Base-by-base conservation (phyloP, 306 rosid species). In the Sicyos edulis region DNA sequence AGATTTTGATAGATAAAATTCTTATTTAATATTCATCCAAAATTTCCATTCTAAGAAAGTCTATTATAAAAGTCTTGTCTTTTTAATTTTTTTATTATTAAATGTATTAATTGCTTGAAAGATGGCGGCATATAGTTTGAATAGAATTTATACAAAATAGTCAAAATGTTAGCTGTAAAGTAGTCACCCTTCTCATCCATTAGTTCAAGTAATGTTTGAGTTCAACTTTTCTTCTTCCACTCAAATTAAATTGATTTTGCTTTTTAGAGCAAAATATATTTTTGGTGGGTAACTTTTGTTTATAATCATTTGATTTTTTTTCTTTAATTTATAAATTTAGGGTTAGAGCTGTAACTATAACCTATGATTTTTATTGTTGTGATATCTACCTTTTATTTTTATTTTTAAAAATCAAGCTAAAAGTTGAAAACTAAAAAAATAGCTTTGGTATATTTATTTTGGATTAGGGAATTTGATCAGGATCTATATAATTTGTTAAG, bases 81-180 rank as follows among this genome's bases (percentile, higher is more conserved):
- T 13, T 29, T 59, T n/a, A 24, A 14, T 59, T 21, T 22, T 22
- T 5, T 5, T 5, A 58, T 40, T 40, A 58, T 24, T 12, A 58
- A 24, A 55, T 20, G 10, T 26, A 29, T 59, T 29, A 13, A 59
- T 59, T 59, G 3, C 66, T 59, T 29, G 66, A 19, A 26, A 14
- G 26, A 57, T 59, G 17, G 44, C 20, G 26, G 32, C 66, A 22
- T 45, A 45, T 26, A 3, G 44, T 59, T 59, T 59, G 66, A 59
- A 61, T 15, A 15, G 17, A 24, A 12, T 58, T 12, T 13, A 24
- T 24, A 59, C 8, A 26, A 15, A 0, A 3, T 61, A 8, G 67
- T 61, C 67, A 61, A 61, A 61, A 61, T 61, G 47, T 61, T 59
- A 15, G 67, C 67, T 61, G 67, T 61, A 61, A 61, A 32, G 67